Evolutionary conservation across 164 flowering plant species (phyloP).

Genomic region (Vitis amurensis): DNA sequence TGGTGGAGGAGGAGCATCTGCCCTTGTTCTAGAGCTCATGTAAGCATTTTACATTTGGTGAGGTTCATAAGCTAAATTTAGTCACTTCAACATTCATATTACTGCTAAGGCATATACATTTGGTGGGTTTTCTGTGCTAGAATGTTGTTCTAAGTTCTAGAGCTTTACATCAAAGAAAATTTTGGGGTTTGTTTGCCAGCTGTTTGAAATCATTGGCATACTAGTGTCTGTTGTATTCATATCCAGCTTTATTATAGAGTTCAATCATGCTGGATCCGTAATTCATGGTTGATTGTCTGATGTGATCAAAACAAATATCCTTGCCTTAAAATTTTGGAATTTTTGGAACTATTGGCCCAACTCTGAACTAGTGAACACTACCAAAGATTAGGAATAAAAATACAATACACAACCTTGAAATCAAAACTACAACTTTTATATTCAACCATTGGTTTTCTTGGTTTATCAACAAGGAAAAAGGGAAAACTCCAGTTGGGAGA

Average conservation of each 20-base stretch:
- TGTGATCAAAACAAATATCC: no score
- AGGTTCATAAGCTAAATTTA: conserved; percentile 6
- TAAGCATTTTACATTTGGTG: conserved; percentile 45
- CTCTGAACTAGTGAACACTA: no score
- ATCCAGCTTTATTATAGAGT: not conserved
- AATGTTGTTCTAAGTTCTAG: not conserved
- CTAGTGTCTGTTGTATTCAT: not conserved
- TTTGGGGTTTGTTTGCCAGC: not conserved
- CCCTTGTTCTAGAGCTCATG: conserved; percentile 77
- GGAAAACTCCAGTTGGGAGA: no score
- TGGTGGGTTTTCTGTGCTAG: not conserved
- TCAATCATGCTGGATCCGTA: not conserved
- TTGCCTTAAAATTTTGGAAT: no score
- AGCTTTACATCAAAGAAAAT: not conserved
- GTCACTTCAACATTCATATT: not conserved
- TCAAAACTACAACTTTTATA: no score
- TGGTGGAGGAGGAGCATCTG: conserved; percentile 93
- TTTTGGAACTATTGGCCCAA: no score
- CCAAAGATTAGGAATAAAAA: no score
- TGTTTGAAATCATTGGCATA: not conserved
- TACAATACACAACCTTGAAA: no score
- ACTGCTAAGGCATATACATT: not conserved
- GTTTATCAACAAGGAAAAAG: no score
- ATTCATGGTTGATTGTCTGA: not conserved
- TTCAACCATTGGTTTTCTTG: no score